These are phyloP conservation scores for button mushroom (Agaricus bisporus) DNA, from an alignment of 768 basidiomycete genomes.

Conservation along the genomic window DNA sequence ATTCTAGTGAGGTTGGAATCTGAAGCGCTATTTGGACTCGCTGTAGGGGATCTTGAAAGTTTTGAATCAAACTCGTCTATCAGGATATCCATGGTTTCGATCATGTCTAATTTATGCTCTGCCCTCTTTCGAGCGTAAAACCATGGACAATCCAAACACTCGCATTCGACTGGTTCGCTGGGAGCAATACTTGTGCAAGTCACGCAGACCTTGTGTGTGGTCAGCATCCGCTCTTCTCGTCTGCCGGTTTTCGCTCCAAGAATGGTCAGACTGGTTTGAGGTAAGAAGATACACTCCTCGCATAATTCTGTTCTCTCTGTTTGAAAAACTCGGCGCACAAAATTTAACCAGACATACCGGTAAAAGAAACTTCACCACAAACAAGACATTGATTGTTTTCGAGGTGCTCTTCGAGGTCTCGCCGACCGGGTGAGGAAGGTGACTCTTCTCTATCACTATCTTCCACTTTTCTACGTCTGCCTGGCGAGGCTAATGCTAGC, in stretches of 20 bases:
- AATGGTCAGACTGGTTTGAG: constrained; percentile 49
- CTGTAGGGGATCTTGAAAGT: background rate
- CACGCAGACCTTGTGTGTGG: constrained; percentile 65
- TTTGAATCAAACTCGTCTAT: constrained; percentile 7
- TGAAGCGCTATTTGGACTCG: background rate
- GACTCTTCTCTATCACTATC: constrained; percentile 13
- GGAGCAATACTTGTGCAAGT: constrained; percentile 57
- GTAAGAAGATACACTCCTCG: constrained; percentile 44
- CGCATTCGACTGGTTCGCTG: constrained; percentile 63
- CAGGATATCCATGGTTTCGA: constrained; percentile 27
- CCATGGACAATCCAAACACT: constrained; percentile 85
- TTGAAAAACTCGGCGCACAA: background rate
- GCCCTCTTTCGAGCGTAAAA: constrained; percentile 65
- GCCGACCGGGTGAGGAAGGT: constrained; percentile 25
- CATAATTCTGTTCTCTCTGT: constrained; percentile 49
- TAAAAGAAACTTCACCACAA: constrained; percentile 50
- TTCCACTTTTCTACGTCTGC: constrained; percentile 16
- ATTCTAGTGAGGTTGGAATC: constrained; percentile 8
- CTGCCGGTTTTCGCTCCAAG: constrained; percentile 48
- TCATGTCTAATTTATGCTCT: constrained; percentile 33
- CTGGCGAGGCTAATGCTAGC: constrained; percentile 28
- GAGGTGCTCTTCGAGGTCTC: constrained; percentile 75
- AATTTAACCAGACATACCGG: constrained; percentile 34
- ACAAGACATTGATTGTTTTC: constrained; percentile 61
- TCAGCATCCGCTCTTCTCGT: constrained; percentile 47